Evolutionary conservation across 805 yeast species (phyloP).

Genomic region (Candida golubevii): DNA sequence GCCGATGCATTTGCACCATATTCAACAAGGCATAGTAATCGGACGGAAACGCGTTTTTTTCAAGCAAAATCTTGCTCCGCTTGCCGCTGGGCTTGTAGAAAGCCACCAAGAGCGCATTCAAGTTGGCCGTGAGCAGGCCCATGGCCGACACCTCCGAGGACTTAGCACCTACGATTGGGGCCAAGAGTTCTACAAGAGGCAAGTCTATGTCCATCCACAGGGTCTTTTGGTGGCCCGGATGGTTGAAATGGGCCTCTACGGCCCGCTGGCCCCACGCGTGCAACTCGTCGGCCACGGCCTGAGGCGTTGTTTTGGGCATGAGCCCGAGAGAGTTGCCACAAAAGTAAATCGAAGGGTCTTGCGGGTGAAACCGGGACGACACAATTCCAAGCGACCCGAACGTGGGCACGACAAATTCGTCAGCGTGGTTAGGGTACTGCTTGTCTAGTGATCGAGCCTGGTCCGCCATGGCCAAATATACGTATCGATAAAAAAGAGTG

Average conservation of each 20-base stretch:
- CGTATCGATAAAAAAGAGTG: no score
- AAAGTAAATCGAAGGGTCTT: conserved; percentile 48
- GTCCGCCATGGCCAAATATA: not conserved
- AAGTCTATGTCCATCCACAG: conserved; percentile 84
- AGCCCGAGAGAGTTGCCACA: conserved; percentile 95
- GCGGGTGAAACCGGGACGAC: conserved; percentile 13
- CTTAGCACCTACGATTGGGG: conserved; percentile 73
- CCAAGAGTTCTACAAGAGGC: conserved; percentile 64
- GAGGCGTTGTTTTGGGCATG: conserved; percentile 65
- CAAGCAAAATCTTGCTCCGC: conserved; percentile 72
- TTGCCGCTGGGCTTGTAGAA: conserved; percentile 66
- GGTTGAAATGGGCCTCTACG: conserved; percentile 81
- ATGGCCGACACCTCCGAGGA: conserved; percentile 78
- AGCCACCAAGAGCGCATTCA: conserved; percentile 67
- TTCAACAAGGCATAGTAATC: conserved; percentile 84
- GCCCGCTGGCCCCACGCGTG: conserved; percentile 80
- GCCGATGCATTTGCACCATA: conserved; percentile 59
- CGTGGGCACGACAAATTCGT: conserved; percentile 64
- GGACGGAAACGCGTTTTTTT: conserved; percentile 86
- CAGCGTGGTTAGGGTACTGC: conserved; percentile 34
- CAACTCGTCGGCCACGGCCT: conserved; percentile 60
- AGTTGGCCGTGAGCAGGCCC: conserved; percentile 80
- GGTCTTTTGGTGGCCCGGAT: conserved; percentile 51
- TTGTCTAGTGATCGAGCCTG: not conserved
- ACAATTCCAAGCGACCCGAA: conserved; percentile 52